A percentile compares a stretch with the other conserved stretches of the same genome.
These are phyloP conservation scores for Astrocystis sublimbata DNA, from an alignment of 495 filamentous ascomycete genomes.

Conservation along the genomic window DNA sequence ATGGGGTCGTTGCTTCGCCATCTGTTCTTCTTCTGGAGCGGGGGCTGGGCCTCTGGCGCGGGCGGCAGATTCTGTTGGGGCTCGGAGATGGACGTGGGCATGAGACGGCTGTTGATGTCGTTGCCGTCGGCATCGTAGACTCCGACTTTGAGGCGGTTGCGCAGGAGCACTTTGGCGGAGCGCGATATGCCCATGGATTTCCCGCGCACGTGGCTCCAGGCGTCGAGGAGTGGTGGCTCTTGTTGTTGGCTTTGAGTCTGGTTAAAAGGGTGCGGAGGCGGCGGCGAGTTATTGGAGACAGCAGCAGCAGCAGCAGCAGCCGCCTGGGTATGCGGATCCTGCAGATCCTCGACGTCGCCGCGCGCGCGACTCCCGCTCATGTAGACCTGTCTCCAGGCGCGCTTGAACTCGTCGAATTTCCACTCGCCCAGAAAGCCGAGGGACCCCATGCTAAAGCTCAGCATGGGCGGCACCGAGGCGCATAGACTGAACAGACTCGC, in stretches of 20 bases:
- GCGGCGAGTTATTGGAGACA: too few relatives aligned
- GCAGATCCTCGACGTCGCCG: conserved; percentile 43
- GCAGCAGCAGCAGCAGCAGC: too few relatives aligned
- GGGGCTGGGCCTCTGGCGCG: conserved; percentile 10
- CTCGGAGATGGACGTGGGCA: conserved; percentile 46
- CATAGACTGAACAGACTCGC: conserved; percentile 87
- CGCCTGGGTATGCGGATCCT: conserved; percentile 46
- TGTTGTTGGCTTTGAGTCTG: conserved; percentile 27
- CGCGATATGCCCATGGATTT: conserved; percentile 78
- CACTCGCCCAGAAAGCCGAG: conserved; percentile 95
- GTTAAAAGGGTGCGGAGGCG: too few relatives aligned
- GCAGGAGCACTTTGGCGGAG: conserved; percentile 75
- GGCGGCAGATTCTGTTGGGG: conserved; percentile 40
- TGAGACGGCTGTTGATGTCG: conserved; percentile 49
- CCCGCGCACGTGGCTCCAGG: conserved; percentile 72
- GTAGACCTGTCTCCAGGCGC: conserved; percentile 88
- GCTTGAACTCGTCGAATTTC: conserved; percentile 88
- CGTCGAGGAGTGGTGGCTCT: conserved; percentile 17
- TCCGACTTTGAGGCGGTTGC: conserved; percentile 81
- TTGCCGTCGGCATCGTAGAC: conserved; percentile 67
- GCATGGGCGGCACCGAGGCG: conserved; percentile 79
- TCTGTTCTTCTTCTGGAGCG: too few relatives aligned
- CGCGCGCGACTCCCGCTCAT: conserved; percentile 78
- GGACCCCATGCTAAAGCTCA: conserved; percentile 95
- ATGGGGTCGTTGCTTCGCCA: conserved; percentile 24